phyloP scores from a whole-genome alignment of 228 moss, liverwort and hornwort species.

The Sphagnum magellanicum region DNA sequence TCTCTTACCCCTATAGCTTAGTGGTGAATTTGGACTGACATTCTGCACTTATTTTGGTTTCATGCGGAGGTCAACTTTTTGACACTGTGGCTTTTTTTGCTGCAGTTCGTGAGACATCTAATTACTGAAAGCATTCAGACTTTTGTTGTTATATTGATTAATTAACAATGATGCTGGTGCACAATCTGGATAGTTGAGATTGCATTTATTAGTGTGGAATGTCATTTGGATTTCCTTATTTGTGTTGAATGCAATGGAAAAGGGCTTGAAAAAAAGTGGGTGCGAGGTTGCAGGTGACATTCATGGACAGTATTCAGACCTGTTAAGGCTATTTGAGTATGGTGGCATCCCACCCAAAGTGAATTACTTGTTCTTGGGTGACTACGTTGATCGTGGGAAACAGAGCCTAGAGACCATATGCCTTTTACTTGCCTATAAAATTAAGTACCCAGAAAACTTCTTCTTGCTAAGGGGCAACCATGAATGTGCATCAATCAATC shows the following conservation, averaged over 20 bases:
- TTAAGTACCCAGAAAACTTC: constrained; percentile 98
- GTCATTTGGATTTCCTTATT: no score
- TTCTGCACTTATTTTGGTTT: no score
- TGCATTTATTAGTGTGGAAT: no score
- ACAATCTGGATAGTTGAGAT: no score
- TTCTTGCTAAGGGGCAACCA: constrained; percentile 97
- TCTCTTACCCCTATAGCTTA: neutral
- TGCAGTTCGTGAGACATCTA: no score
- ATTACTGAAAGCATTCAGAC: no score
- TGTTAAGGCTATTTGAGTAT: constrained; percentile 92
- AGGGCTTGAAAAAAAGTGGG: neutral
- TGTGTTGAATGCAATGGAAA: neutral
- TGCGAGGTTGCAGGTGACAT: constrained; percentile 68
- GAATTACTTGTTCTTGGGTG: constrained; percentile 96
- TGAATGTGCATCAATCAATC: constrained; percentile 94
- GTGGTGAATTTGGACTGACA: neutral
- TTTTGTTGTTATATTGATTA: no score
- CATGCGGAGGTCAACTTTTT: no score
- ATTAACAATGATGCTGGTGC: no score
- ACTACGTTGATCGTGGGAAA: constrained; percentile 98
- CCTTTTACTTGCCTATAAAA: constrained; percentile 95
- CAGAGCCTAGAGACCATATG: constrained; percentile 98
- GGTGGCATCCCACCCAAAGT: constrained; percentile 94
- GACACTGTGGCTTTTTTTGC: no score
- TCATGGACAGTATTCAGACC: constrained; percentile 97